Base-by-base conservation (phyloP, 768 basidiomycete species). In the Kwoniella mangroviensis region DNA sequence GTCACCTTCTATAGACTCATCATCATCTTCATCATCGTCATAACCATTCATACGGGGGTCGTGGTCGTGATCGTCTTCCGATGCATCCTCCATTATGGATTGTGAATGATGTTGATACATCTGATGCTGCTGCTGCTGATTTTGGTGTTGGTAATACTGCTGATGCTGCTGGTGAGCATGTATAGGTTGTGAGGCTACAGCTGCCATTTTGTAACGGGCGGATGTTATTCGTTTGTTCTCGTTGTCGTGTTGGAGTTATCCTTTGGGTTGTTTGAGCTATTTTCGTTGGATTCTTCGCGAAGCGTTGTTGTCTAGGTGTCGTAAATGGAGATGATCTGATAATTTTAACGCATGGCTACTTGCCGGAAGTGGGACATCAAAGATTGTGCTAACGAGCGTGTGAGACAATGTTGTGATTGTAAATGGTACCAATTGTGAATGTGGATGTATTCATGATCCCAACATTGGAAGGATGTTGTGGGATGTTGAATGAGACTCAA, bases 41-140 rank as follows among this genome's bases (percentile, higher is more conserved):
- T 60, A 49, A 17, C 58, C 58, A 57, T 72, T 54, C 55, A 49
- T 22, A 24, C 63, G 85, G 22, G 90, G 89, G 61, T 92, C 34
- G 34, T 34, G 34, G 34, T 34, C 90, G 53, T 84, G 87, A 65
- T 92, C 90, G 43, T 87, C 76, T 17, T 71, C 69, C 5, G 90
- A 92, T 80, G 91, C 91, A 80, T 92, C 92, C 77, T 94, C 93
- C 42, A 93, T 87, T 65, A 93, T 88, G 0, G 92, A 93, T 72
- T 92, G 91, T 71, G 73, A 70, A 10, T 65, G 63, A 42, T 63
- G 59, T 51, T 40, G 52, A 19, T 64, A 55, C 17, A 34, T 52
- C 41, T 65, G 67, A 52, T 65, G 69, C 24, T 54, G 62, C 6
- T 68, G 66, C 26, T 57, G 56, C n/a, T 57, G 24, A 5, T 54